A percentile compares a stretch with the other conserved stretches of the same genome.
These are phyloP conservation scores for Globisporangium yorkense DNA, from an alignment of 352 stramenopile species.

Conservation along the genomic window DNA sequence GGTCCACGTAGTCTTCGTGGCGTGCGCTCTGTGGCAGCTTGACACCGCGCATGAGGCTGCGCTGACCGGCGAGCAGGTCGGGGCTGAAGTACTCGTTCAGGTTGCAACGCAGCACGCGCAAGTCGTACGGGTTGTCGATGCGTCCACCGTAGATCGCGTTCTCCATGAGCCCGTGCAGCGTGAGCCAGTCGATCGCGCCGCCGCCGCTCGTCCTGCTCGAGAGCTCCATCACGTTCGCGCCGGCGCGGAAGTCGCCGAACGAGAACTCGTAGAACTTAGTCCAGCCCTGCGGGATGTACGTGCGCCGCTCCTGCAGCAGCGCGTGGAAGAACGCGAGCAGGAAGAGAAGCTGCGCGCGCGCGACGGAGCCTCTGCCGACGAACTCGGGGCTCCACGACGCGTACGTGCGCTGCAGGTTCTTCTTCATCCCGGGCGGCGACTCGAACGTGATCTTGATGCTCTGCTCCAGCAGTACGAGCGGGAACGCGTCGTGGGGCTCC, in stretches of 20 bases:
- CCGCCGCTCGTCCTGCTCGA: slow-evolving; percentile 33
- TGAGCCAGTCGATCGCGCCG: slow-evolving; percentile 80
- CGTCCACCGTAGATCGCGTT: slow-evolving; percentile 94
- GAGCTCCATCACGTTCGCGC: slow-evolving; percentile 87
- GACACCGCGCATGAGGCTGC: slow-evolving; percentile 49
- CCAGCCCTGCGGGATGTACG: slow-evolving; percentile 94
- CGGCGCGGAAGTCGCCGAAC: slow-evolving; percentile 91
- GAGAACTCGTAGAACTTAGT: slow-evolving; percentile 97
- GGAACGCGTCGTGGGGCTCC: slow-evolving; percentile 89
- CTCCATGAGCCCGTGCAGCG: slow-evolving; percentile 93
- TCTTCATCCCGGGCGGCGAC: slow-evolving; percentile 93
- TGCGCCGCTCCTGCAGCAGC: slow-evolving; percentile 78
- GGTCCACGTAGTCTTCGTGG: slow-evolving; percentile 59
- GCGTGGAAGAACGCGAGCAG: slow-evolving; percentile 90
- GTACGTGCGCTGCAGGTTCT: slow-evolving; percentile 93
- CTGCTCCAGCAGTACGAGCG: slow-evolving; percentile 88
- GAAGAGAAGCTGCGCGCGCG: slow-evolving; percentile 77
- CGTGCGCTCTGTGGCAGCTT: slow-evolving; percentile 64
- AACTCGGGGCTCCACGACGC: slow-evolving; percentile 81
- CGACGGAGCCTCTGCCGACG: slow-evolving; percentile 31
- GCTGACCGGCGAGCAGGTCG: slow-evolving; percentile 67
- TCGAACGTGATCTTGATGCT: slow-evolving; percentile 95
- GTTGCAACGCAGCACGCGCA: slow-evolving; percentile 87
- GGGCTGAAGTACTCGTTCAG: slow-evolving; percentile 83
- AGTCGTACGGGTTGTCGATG: slow-evolving; percentile 92